Evolutionary conservation across 495 filamentous ascomycete species (phyloP), one percentile per base, ranked within the genome.

Genomic region (Usnea hakonensis): DNA sequence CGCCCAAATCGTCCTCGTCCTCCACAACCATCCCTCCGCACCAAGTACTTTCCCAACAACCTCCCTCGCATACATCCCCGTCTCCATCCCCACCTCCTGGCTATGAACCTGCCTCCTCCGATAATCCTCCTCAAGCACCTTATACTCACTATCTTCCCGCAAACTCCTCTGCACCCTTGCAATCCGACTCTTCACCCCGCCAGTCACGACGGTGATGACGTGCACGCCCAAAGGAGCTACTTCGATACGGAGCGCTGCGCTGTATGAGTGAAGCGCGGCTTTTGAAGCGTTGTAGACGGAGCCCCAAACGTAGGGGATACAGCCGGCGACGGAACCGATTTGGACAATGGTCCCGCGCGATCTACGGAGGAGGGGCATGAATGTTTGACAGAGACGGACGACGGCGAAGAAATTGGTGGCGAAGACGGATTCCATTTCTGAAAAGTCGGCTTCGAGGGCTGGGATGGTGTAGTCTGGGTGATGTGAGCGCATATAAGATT

Each of bases 281-380:
- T 87, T 88, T 41, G 79, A 80, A 23, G 84, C 83, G 67, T 82
- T 83, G 70, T 89, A 88, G 38, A 82, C 75, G 1, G 79, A 81
- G 11, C 78, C 78, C 61, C 79, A 83, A 16, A 78, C 78, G 56
- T 79, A 81, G 13, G 80, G 79, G 26, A 86, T 81, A 33, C 82
- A 71, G 21, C 71, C 84, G 28, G 84, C 82, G 14, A 86, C 63
- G 28, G 77, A 81, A 21, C 84, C 84, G 67, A 85, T 77, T 61
- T 84, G 81, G 13, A 86, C 82, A 69, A 87, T 86, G 0, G 80
- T 84, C 11, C 83, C 84, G 58, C 80, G 76, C 7, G 81, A 75
- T 58, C 75, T 76, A 60, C 84, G 81, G n/a, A 87, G 74, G 4
- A 85, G 73, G 17, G 83, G 81, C 32, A 79, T 66, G 68, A 87